Evolutionary conservation across 495 filamentous ascomycete genomes (phyloP).

Genomic region (Bryoglossum gracile): DNA sequence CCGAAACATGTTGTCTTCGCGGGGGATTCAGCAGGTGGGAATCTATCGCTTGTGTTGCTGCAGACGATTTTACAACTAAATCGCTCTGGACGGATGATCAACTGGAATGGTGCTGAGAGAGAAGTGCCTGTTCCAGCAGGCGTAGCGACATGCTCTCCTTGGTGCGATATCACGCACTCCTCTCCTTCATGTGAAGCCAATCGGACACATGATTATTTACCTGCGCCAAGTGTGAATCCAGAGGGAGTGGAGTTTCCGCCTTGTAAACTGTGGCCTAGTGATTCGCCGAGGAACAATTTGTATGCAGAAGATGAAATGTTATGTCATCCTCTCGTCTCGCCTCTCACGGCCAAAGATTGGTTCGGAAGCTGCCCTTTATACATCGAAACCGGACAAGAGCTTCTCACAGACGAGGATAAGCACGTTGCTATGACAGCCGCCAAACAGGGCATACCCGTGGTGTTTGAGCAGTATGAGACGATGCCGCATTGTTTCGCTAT

Average conservation of each 20-base stretch:
- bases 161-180: slow-evolving; percentile 69
- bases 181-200: slow-evolving; percentile 63
- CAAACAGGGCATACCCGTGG: slow-evolving; percentile 53
- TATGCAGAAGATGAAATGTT: slow-evolving; percentile 58
- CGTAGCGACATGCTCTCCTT: slow-evolving; percentile 57
- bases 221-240: slow-evolving; percentile 33
- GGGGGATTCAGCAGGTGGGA: slow-evolving; percentile 87
- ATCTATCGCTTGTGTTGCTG: slow-evolving; percentile 62
- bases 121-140: slow-evolving; percentile 65
- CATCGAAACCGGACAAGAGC: slow-evolving; percentile 71
- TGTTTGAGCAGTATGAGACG: slow-evolving; percentile 70
- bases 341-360: slow-evolving; percentile 62
- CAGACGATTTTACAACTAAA: slow-evolving; percentile 68
- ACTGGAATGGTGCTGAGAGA: slow-evolving; percentile 53
- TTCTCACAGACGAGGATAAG: slow-evolving; percentile 64
- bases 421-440: slow-evolving; percentile 53
- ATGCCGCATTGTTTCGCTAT: slow-evolving; percentile 86
- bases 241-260: slow-evolving; percentile 35
- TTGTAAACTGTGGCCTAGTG: slow-evolving; percentile 63
- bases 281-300: slow-evolving; percentile 60
- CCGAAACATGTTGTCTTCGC: slow-evolving; percentile 67
- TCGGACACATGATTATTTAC: slow-evolving; percentile 68
- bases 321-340: slow-evolving; percentile 68
- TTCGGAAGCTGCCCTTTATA: slow-evolving; percentile 60
- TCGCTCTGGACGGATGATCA: slow-evolving; percentile 42